Conservation (phyloP, 805 yeast species). For the Wickerhamomyces xylosicus region DNA sequence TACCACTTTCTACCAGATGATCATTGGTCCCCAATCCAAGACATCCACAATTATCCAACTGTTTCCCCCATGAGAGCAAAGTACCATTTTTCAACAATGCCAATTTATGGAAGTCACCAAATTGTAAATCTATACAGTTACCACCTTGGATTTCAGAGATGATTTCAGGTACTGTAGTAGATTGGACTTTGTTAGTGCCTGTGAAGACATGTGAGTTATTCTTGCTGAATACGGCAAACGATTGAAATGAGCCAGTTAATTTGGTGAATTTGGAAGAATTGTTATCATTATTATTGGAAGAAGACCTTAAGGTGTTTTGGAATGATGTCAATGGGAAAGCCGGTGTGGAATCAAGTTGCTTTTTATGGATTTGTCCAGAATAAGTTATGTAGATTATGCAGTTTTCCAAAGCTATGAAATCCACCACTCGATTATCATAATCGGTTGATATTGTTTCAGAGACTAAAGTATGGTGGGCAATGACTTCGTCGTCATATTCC, state of each 20-base stretch:
- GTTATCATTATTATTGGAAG: background rate
- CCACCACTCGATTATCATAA: conserved; percentile 32
- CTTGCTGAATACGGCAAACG: conserved; percentile 46
- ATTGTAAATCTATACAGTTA: conserved; percentile 43
- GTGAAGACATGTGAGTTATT: conserved; percentile 24
- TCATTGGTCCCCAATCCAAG: conserved; percentile 46
- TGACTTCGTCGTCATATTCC: conserved; percentile 20
- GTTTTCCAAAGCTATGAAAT: conserved; percentile 45
- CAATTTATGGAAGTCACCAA: conserved; percentile 64
- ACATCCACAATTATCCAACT: conserved; percentile 53
- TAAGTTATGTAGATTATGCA: conserved; percentile 38
- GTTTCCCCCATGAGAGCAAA: conserved; percentile 59
- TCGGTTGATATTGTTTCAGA: conserved; percentile 27
- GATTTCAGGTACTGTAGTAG: conserved; percentile 22
- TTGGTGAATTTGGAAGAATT: conserved; percentile 32
- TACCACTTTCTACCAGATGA: conserved; percentile 14
- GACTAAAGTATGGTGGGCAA: conserved; percentile 31
- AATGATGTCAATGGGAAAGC: background rate
- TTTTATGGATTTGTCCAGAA: conserved; percentile 25
- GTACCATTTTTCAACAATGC: conserved; percentile 54
- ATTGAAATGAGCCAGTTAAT: conserved; percentile 42
- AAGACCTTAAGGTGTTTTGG: background rate
- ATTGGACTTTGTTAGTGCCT: conserved; percentile 4
- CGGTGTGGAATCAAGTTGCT: conserved; percentile 10
- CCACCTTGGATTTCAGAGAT: conserved; percentile 34